Base-by-base conservation (phyloP, 2,329 filamentous ascomycete species). In the Pseudonectria foliicola region DNA sequence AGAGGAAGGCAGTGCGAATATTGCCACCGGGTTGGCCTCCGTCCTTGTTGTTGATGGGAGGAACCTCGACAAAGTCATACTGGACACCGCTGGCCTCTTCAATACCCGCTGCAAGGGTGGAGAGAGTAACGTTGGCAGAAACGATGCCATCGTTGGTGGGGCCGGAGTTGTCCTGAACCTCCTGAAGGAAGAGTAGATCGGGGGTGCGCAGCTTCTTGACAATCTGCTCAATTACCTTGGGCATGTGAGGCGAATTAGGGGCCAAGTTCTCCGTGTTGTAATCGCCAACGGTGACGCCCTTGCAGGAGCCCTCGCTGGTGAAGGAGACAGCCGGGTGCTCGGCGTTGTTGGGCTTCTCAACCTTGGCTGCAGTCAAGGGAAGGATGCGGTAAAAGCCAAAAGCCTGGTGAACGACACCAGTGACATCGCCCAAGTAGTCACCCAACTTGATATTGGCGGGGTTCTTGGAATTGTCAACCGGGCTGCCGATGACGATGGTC, bases 211-310 rank as follows among this genome's bases (percentile, higher is more conserved):
- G 61, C 57, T 77, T 78, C 44, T 73, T 60, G 34, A 77, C 76
- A 43, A 86, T 81, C 48, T 85, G 78, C 7, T 64, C 59, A 2
- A 80, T 75, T n/a, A 85, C 67, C 10, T 57, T 59, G n/a, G 67
- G 59, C 15, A 84, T 61, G 43, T 77, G 72, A 2, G 64, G 45
- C 0, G 73, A 75, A 24, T 61, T 66, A 0, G 80, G 73, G 7
- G 67, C 61, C 12, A 85, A 65, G 57, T 85, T 85, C 56, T 84
- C 77, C 23, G 83, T 70, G 55, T 85, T 85, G 67, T 85, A 85
- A 40, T 71, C 69, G 32, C 73, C 79, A 15, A 84, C 56, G 2
- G 79, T 82, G 39, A 85, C 59, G 27, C 71, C 75, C 3, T 63
- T 63, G 60, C 82, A 85, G 38, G 63, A 64, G 2, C 73, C 71